phyloP scores from a whole-genome alignment of 106 monocot genomes.

The Phalaenopsis equestris region DNA sequence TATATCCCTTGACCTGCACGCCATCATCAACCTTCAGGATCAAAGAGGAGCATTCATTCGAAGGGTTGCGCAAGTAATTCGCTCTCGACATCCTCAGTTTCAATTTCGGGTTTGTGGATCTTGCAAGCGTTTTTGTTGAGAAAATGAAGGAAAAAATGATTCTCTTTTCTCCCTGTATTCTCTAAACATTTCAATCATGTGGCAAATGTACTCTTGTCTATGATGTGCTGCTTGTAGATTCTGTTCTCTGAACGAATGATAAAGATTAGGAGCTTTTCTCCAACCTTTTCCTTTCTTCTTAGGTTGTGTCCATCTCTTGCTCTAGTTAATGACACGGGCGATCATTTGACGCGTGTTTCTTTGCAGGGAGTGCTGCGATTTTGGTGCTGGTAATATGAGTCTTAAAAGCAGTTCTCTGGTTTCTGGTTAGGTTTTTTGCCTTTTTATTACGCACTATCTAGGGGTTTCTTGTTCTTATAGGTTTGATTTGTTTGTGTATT shows the following conservation, averaged over 20 bases:
- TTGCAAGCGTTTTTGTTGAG: neutral
- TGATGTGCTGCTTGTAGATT: neutral
- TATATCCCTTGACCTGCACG: too few relatives aligned
- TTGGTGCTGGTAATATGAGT: constrained; percentile 34
- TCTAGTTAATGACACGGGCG: neutral
- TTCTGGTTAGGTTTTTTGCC: constrained; percentile 41
- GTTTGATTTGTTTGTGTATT: constrained; percentile 5
- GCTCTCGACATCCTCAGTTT: neutral
- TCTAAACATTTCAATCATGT: neutral
- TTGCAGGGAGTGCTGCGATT: constrained; percentile 9
- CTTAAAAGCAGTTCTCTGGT: constrained; percentile 59
- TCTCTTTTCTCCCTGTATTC: neutral
- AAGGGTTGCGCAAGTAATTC: neutral
- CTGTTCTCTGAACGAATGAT: constrained; percentile 1
- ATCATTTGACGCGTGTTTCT: neutral
- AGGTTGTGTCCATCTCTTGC: neutral
- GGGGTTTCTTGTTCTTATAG: neutral
- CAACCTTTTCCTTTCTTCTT: neutral
- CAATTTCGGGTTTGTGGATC: neutral
- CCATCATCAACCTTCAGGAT: neutral
- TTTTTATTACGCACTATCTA: neutral
- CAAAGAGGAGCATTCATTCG: neutral
- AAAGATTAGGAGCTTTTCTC: neutral
- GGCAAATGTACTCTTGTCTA: neutral
- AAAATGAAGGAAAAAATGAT: neutral